Base-by-base conservation (phyloP, 345 rosid genomes). In the Stellera chamaejasme region DNA sequence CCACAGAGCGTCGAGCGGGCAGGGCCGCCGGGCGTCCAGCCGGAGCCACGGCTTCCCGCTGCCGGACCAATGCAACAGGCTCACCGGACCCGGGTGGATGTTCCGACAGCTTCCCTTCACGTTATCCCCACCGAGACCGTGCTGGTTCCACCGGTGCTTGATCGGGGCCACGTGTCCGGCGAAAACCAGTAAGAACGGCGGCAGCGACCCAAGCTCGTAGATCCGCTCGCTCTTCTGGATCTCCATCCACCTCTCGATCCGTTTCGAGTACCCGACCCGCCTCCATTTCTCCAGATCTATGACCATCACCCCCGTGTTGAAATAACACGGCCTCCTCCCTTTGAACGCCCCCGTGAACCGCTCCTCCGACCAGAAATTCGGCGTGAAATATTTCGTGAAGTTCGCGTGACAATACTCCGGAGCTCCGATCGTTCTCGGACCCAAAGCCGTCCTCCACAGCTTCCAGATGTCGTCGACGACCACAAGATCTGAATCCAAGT, bases 181-280 rank as follows among this genome's bases (percentile, higher is more conserved):
- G 55, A 92, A 88, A 0, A 92, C 93, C 48, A 92, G 61, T 41
- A 92, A 68, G 63, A 75, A 88, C 59, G 98, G 96, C n/a, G 98
- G 98, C 66, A 92, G 52, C 0, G 98, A 92, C 0, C 98, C 98
- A 0, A 92, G 81, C 74, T 92, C 96, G 66, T 92, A 92, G 43
- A 92, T 92, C 78, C 95, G 72, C 43, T 71, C 75, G 43, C 68
- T 80, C 82, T 82, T 92, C 80, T 92, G 98, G 58, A 88, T 74
- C 80, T 88, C 96, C 98, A 92, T 92, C 98, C 98, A 92, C 62
- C 61, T 78, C 83, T 92, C 98, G 14, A 92, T 92, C 76, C 73
- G 78, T 48, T 75, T 75, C 46, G 87, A 84, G 77, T 82, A 92
- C 15, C 85, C 85, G 52, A 72, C 67, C 59, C 72, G 70, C 68